A percentile compares a stretch with the other conserved stretches of the same genome.
These are phyloP conservation scores for Trichoderma sp. DNA, from an alignment of 2,329 filamentous ascomycete species.

Conservation along the genomic window DNA sequence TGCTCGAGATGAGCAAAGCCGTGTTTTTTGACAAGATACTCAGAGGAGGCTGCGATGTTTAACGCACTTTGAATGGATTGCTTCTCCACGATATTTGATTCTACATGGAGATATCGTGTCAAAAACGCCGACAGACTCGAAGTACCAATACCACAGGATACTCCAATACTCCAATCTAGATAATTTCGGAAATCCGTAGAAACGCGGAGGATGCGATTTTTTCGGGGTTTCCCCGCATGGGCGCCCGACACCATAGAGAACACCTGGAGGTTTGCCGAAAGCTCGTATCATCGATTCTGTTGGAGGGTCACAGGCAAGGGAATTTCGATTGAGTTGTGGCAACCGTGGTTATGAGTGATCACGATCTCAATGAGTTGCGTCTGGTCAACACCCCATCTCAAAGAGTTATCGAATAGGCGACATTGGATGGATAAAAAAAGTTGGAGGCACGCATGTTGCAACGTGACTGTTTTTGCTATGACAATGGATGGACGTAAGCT, in stretches of 20 bases:
- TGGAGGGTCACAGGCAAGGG: background rate
- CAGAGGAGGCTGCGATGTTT: background rate
- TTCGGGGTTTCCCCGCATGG: background rate
- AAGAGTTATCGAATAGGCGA: background rate
- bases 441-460: background rate
- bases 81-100: background rate
- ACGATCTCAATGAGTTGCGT: slow-evolving; percentile 1
- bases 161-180: background rate
- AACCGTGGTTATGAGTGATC: background rate
- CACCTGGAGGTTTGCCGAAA: background rate
- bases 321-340: background rate
- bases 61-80: background rate
- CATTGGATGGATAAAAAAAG: background rate
- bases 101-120: background rate
- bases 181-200: background rate
- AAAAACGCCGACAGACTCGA: background rate
- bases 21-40: background rate
- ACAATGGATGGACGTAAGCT: background rate
- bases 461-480: background rate
- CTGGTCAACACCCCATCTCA: background rate
- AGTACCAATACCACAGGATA: background rate
- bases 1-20: background rate
- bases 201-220: background rate
- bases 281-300: background rate
- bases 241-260: background rate